phyloP scores from a whole-genome alignment of 1,139 yeast genomes.

The Debaryomyces fabryi region DNA sequence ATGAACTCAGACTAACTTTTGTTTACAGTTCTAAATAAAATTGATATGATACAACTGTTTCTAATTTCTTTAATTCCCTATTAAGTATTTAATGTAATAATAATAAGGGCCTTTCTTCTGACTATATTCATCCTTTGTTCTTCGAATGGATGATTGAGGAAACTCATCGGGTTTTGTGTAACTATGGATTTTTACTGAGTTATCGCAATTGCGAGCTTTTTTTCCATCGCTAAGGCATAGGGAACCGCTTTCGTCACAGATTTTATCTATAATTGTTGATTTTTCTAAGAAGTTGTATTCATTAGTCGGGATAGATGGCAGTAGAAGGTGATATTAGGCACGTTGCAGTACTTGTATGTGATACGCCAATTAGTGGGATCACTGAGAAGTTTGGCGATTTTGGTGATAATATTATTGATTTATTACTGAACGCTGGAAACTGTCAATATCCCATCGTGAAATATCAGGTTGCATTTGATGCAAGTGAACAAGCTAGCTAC shows the following conservation, averaged over 20 bases:
- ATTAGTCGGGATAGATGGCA: conserved; percentile 5
- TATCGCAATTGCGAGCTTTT: not conserved
- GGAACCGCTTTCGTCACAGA: not conserved
- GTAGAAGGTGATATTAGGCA: conserved; percentile 19
- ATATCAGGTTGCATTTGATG: conserved; percentile 47
- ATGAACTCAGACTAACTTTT: not conserved
- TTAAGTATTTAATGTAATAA: not conserved
- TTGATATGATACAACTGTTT: conserved; percentile 7
- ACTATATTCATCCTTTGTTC: not conserved
- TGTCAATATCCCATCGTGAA: conserved; percentile 25
- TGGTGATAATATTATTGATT: conserved; percentile 47
- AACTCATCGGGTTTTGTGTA: conserved; percentile 5
- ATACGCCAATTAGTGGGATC: conserved; percentile 39
- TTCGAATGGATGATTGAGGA: conserved; percentile 2
- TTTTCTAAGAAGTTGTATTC: not conserved
- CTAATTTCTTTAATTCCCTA: not conserved
- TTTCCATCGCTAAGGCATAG: not conserved
- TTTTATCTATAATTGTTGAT: not conserved
- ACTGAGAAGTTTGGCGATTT: conserved; percentile 49
- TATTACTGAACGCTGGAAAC: conserved; percentile 25
- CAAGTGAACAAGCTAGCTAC: conserved; percentile 37
- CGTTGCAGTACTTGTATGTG: conserved; percentile 52
- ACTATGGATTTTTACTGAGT: conserved; percentile 1
- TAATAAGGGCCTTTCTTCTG: not conserved
- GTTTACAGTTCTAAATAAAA: not conserved